A percentile compares a stretch with the other conserved stretches of the same genome.
Conservation (phyloP, 2,329 filamentous ascomycete genomes). For the Fusarium sp. region DNA sequence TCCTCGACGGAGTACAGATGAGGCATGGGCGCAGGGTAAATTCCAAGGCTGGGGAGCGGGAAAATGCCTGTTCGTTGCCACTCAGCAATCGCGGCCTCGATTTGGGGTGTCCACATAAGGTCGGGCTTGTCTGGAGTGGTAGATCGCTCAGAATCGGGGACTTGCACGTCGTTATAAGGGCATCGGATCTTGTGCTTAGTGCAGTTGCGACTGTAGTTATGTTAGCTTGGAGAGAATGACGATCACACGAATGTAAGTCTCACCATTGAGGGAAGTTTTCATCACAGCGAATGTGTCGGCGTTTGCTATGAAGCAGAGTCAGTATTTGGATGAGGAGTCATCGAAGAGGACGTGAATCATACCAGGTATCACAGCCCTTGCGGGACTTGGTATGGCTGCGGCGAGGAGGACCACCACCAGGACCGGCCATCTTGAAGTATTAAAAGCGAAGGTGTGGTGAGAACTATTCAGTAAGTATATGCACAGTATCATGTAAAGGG, state of each 20-base stretch:
- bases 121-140: constrained; percentile 71
- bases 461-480: constrained; percentile 40
- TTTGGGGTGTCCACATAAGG: constrained; percentile 87
- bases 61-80: constrained; percentile 89
- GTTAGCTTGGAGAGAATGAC: constrained; percentile 8
- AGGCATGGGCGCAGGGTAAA: constrained; percentile 80
- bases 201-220: constrained; percentile 83
- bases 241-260: constrained; percentile 43
- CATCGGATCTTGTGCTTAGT: constrained; percentile 99
- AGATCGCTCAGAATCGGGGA: constrained; percentile 69
- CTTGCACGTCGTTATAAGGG: constrained; percentile 91
- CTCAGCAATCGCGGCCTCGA: constrained; percentile 81
- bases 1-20: constrained; percentile 80
- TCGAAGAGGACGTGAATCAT: constrained; percentile 44
- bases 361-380: constrained; percentile 96
- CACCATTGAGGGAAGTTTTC: constrained; percentile 98
- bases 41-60: constrained; percentile 82
- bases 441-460: constrained; percentile 51
- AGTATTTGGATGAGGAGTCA: constrained; percentile 3
- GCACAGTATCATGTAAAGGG: constrained; percentile 1
- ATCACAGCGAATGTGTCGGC: constrained; percentile 96
- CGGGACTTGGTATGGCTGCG: constrained; percentile 96
- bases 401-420: constrained; percentile 90
- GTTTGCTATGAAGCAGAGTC: constrained; percentile 68
- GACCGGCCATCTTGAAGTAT: constrained; percentile 79